phyloP scores from a whole-genome alignment of 352 stramenopile species.

The Thalassiosira mediterranea region DNA sequence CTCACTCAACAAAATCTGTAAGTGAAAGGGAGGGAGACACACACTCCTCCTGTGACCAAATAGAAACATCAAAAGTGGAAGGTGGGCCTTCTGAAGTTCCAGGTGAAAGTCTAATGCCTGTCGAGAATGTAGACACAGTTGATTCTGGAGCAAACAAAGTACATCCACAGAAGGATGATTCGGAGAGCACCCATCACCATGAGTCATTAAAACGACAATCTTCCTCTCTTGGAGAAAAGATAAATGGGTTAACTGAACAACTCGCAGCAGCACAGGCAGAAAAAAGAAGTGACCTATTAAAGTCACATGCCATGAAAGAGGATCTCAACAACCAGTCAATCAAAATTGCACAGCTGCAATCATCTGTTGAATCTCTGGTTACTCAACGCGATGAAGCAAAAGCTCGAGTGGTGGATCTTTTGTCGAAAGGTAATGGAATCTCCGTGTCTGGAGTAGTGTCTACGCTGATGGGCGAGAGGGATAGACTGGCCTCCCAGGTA shows the following conservation, averaged over 20 bases:
- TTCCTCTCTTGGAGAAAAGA: too few relatives aligned
- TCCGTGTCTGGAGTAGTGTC: too few relatives aligned
- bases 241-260: background rate
- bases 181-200: too few relatives aligned
- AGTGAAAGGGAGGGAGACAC: background rate
- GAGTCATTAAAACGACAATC: too few relatives aligned
- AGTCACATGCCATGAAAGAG: background rate
- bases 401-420: conserved; percentile 2
- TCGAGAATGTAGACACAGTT: too few relatives aligned
- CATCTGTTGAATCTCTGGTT: conserved; percentile 4
- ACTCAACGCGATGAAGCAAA: conserved; percentile 4
- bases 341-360: conserved; percentile 15
- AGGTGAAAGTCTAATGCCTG: too few relatives aligned
- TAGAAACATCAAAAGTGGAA: background rate
- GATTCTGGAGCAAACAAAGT: too few relatives aligned
- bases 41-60: too few relatives aligned
- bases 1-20: background rate
- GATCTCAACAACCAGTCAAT: background rate
- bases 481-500: conserved; percentile 6
- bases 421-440: background rate
- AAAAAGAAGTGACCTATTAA: background rate
- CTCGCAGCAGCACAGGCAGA: background rate
- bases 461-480: conserved; percentile 7
- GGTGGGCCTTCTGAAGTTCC: too few relatives aligned
- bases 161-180: background rate